Base-by-base conservation (phyloP, 129 eudicot species). In the Ambrosia trifida region DNA sequence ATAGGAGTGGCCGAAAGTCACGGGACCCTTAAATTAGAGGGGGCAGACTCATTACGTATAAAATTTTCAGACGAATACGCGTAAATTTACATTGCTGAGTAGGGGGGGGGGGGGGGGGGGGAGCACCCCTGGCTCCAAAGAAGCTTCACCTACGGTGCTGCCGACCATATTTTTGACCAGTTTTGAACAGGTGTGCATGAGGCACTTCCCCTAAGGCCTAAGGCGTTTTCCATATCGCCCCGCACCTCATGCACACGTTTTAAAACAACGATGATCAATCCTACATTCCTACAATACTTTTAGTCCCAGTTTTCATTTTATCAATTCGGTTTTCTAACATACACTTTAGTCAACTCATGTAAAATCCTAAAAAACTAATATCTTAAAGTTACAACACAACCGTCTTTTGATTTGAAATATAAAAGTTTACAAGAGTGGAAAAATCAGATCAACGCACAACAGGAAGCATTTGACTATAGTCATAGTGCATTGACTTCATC, bases 391-490 rank as follows among this genome's bases (percentile, higher is more conserved):
- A 62, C 30, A 35, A 18, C 69, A 36, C 43, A 74, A 61, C 7
- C 35, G 17, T 14, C 51, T 60, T 24, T 19, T 46, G 2, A 24
- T 31, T 31, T 30, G 49, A 19, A 14, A 49, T 4, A 31, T 59
- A 3, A 32, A 61, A 40, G 4, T 50, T 7, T 10, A 38, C 17
- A 62, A 11, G 69, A 11, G 66, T 38, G 36, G 36, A 64, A 3
- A 43, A 53, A 65, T 66, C 79, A 7, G 67, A 75, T 75, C 49
- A 28, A 54, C 54, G 51, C 69, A 59, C 62, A 57, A 35, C 70
- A 59, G 35, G 14, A 59, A 12, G 62, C 70, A 44, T 57, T 76
- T 68, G 60, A 76, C 47, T 44, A 7, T 2, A 49, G 54, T 68
- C 54, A 5, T 1, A 35, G 20, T 36, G 40, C 53, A 43, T 59